phyloP scores from a whole-genome alignment of 257 asterid genomes.

The Solanum sparsipilum region DNA sequence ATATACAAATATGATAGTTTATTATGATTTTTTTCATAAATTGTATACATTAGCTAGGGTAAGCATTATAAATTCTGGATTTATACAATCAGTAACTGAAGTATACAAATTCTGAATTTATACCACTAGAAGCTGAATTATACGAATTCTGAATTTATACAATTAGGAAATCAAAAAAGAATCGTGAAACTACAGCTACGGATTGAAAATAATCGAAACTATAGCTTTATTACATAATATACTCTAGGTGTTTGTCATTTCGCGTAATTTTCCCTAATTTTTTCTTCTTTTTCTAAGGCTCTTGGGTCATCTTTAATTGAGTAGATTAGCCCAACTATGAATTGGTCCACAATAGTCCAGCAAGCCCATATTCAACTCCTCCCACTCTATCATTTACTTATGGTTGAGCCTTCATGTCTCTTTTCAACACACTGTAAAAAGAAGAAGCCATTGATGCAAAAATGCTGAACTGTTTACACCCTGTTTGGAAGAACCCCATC shows the following conservation, averaged over 20 bases:
- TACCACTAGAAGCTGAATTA: not conserved
- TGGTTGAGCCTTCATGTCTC: not conserved
- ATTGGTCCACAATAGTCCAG: not conserved
- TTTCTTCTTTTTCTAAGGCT: not conserved
- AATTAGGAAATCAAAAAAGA: not conserved
- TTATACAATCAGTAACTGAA: too few relatives aligned
- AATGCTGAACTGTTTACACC: slow-evolving; percentile 12
- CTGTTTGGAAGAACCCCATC: slow-evolving; percentile 21
- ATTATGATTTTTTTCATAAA: too few relatives aligned
- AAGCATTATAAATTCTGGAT: too few relatives aligned
- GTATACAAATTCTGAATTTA: not conserved
- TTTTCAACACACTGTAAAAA: not conserved
- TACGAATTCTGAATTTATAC: too few relatives aligned
- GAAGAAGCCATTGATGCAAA: not conserved
- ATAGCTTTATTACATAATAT: too few relatives aligned
- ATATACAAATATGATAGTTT: not conserved
- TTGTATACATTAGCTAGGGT: too few relatives aligned
- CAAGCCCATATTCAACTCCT: not conserved
- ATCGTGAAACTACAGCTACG: too few relatives aligned
- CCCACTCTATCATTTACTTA: not conserved
- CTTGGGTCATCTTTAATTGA: not conserved
- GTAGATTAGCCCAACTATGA: not conserved
- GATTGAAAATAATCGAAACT: too few relatives aligned
- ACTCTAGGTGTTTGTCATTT: not conserved
- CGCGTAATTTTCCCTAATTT: not conserved